A percentile compares a stretch with the other conserved stretches of the same genome.
Conservation (phyloP, 352 stramenopile species). For the Phytophthora crassamura region DNA sequence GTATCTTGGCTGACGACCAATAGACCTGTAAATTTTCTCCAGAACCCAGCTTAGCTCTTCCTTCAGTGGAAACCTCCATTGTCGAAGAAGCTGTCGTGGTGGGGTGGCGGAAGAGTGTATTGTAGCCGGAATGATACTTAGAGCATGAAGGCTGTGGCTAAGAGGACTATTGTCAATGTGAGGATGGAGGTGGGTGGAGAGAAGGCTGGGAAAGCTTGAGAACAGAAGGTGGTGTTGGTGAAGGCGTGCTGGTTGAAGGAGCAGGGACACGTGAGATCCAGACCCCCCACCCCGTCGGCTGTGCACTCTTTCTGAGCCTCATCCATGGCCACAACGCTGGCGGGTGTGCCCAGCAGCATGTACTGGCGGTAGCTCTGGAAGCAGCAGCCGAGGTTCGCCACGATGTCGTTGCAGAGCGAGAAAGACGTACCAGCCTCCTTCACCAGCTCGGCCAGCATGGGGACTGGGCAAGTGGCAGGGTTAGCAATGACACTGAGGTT, state of each 20-base stretch:
- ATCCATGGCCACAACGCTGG: slow-evolving; percentile 54
- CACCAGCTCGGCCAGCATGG: slow-evolving; percentile 60
- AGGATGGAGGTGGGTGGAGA: not conserved
- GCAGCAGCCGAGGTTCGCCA: slow-evolving; percentile 76
- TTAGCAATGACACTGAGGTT: not conserved
- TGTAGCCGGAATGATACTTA: too few relatives aligned
- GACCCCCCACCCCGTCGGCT: slow-evolving; percentile 37
- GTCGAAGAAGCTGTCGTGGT: too few relatives aligned
- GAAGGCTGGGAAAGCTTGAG: slow-evolving; percentile 3
- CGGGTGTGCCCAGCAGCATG: slow-evolving; percentile 66
- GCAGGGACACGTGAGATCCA: slow-evolving; percentile 63
- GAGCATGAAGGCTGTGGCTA: too few relatives aligned
- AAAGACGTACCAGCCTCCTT: slow-evolving; percentile 55
- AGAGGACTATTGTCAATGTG: too few relatives aligned
- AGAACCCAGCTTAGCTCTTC: too few relatives aligned
- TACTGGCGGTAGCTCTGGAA: slow-evolving; percentile 88
- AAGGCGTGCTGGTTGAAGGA: slow-evolving; percentile 67
- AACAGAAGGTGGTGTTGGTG: slow-evolving; percentile 68
- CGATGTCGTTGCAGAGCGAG: slow-evolving; percentile 77
- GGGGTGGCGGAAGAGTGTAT: too few relatives aligned
- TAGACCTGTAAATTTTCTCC: too few relatives aligned
- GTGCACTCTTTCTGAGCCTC: slow-evolving; percentile 60
- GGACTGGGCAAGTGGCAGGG: slow-evolving; percentile 39
- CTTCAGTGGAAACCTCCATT: too few relatives aligned
- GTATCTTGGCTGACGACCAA: too few relatives aligned